phyloP scores from a whole-genome alignment of 1,284 basidiomycete genomes.

The Acaromyces ingoldii region DNA sequence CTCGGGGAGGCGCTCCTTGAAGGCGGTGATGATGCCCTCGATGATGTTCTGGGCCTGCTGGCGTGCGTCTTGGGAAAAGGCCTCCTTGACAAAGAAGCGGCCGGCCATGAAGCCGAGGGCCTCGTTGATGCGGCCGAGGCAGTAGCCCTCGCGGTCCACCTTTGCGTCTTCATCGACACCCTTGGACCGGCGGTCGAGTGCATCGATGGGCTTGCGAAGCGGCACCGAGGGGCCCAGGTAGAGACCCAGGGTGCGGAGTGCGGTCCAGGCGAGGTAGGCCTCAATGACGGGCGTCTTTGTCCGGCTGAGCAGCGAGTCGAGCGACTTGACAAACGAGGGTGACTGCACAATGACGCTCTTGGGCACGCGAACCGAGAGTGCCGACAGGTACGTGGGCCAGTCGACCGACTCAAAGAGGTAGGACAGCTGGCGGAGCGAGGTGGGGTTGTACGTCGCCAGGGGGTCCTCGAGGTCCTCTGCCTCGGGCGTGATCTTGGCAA shows the following conservation, averaged over 20 bases:
- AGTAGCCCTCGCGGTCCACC: constrained; percentile 69
- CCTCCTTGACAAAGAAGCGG: constrained; percentile 72
- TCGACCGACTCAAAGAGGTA: constrained; percentile 65
- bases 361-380: constrained; percentile 67
- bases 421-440: constrained; percentile 63
- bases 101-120: constrained; percentile 58
- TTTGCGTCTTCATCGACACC: constrained; percentile 83
- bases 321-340: constrained; percentile 68
- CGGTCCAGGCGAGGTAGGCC: constrained; percentile 66
- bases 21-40: constrained; percentile 76
- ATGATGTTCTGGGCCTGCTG: constrained; percentile 76
- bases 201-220: constrained; percentile 48
- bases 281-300: constrained; percentile 71
- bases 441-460: constrained; percentile 80
- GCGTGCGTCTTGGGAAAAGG: constrained; percentile 76
- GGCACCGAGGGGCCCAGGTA: constrained; percentile 50
- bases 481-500: constrained; percentile 68
- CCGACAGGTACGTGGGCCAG: constrained; percentile 75
- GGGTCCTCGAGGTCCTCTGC: constrained; percentile 66
- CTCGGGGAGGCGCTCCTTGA: constrained; percentile 70
- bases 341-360: constrained; percentile 72
- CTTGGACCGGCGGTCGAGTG: constrained; percentile 66
- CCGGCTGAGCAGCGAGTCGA: constrained; percentile 67
- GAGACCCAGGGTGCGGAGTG: constrained; percentile 36
- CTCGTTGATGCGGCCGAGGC: constrained; percentile 53